phyloP scores from a whole-genome alignment of 345 rosid genomes.

The Rhodamnia argentea region DNA sequence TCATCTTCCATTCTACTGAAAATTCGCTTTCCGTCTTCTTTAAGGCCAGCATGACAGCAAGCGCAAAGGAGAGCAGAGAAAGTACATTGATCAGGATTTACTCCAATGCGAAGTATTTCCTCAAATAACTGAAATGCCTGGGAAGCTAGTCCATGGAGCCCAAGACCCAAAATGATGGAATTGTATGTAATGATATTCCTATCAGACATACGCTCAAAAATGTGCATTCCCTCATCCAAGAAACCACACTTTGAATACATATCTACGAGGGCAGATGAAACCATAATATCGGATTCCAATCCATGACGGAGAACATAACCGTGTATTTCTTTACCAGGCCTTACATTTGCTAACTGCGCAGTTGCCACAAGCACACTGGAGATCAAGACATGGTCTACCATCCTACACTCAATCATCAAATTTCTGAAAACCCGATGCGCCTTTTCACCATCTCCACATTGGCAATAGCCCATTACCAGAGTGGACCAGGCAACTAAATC shows the following conservation, averaged over 20 bases:
- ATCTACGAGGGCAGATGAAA: slow-evolving; percentile 63
- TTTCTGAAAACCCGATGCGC: slow-evolving; percentile 35
- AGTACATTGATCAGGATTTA: slow-evolving; percentile 57
- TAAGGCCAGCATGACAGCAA: slow-evolving; percentile 75
- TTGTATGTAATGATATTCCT: slow-evolving; percentile 54
- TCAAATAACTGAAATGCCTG: slow-evolving; percentile 51
- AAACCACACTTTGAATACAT: slow-evolving; percentile 81
- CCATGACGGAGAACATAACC: slow-evolving; percentile 51
- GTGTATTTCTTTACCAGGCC: slow-evolving; percentile 51
- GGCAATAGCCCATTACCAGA: slow-evolving; percentile 56
- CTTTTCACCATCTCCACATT: slow-evolving; percentile 43
- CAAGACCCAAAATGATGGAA: slow-evolving; percentile 55
- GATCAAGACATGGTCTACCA: slow-evolving; percentile 47
- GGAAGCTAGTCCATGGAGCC: slow-evolving; percentile 59
- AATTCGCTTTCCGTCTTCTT: slow-evolving; percentile 40
- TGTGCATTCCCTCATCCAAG: slow-evolving; percentile 29
- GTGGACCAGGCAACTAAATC: slow-evolving; percentile 82
- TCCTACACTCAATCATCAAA: slow-evolving; percentile 35
- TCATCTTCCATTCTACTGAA: slow-evolving; percentile 60
- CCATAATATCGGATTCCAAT: slow-evolving; percentile 40
- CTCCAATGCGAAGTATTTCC: slow-evolving; percentile 34
- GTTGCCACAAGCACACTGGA: slow-evolving; percentile 45
- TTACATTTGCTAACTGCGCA: slow-evolving; percentile 41
- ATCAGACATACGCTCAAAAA: slow-evolving; percentile 33
- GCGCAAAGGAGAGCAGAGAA: slow-evolving; percentile 71